Evolutionary conservation across 176 grass and related monocot species (phyloP), one percentile per base, ranked within the genome.

Genomic region (Eleusine coracana): DNA sequence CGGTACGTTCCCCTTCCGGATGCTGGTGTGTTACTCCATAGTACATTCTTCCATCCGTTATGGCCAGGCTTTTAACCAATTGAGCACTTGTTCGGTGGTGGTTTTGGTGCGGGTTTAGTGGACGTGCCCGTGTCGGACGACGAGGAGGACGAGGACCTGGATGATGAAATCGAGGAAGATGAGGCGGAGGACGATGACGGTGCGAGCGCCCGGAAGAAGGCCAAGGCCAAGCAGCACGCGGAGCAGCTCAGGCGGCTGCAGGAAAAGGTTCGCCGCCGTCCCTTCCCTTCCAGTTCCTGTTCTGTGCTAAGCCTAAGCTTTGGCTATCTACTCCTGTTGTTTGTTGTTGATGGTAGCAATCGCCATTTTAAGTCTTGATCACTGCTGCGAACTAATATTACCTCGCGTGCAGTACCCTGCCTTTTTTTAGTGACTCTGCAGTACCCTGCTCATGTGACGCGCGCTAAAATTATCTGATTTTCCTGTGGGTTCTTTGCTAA

Each of bases 151-250:
- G 82, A 65, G 48, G 87, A 81, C 7, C 12, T 45, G 13, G 71
- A 76, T 27, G 82, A 70, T 51, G 70, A 7, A 55, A 71, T 75
- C 0, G 70, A 79, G 2, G 80, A 79, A 12, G 86, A 74, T 0
- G 74, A 73, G 25, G 80, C 44, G 34, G 49, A 39, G 5, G 80
- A 41, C 4, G 80, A 31, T 11, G 37, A 27, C 14, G 10, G 37
- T 23, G 81, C 40, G 0, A 55, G 50, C 60, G 50, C 87, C 4
- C 60, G 60, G 64, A 52, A 81, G 54, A 68, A 74, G 11, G 56
- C 56, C 7, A 97, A 84, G 83, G 82, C 90, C 64, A 85, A 91
- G 55, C 45, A 93, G 58, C 96, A 98, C 71, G 92, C 65, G n/a
- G 64, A 88, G 20, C 84, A 93, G 50, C 88, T 98, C 70, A 76